A percentile compares a stretch with the other conserved stretches of the same genome.
These are phyloP conservation scores for Blastomyces gilchristii DNA, from an alignment of 2,329 filamentous ascomycete genomes.

Conservation along the genomic window DNA sequence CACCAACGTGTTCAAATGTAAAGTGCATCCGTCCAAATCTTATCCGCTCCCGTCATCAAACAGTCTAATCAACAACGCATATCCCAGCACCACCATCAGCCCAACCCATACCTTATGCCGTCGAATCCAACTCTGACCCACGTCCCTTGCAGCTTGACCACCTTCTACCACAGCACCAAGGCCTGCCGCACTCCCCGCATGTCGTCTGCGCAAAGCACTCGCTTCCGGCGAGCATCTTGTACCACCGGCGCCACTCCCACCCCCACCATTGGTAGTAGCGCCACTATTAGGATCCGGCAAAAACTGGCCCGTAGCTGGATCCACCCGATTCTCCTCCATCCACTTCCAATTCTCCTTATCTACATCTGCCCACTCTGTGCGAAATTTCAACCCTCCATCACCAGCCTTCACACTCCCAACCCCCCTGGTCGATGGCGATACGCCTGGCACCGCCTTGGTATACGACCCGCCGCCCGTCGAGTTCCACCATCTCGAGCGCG, in stretches of 20 bases:
- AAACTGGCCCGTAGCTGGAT: conserved; percentile 61
- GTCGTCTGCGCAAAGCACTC: conserved; percentile 56
- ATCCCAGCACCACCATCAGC: conserved; percentile 62
- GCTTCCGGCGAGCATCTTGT: conserved; percentile 50
- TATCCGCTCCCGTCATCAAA: conserved; percentile 38
- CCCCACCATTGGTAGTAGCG: conserved; percentile 14
- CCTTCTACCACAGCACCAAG: conserved; percentile 64
- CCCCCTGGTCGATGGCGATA: conserved; percentile 52
- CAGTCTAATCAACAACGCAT: conserved; percentile 70
- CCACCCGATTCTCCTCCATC: conserved; percentile 76
- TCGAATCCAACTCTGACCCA: conserved; percentile 70
- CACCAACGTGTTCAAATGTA: background rate
- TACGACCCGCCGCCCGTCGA: conserved; percentile 78
- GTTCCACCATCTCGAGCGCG: conserved; percentile 88
- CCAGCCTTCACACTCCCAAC: conserved; percentile 75
- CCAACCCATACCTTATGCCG: conserved; percentile 68
- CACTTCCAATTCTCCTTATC: conserved; percentile 85
- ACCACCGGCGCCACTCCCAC: background rate
- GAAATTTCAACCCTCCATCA: conserved; percentile 85
- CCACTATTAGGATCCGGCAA: conserved; percentile 45
- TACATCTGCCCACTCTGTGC: conserved; percentile 77
- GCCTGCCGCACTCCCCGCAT: conserved; percentile 43
- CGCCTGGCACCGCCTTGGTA: conserved; percentile 37
- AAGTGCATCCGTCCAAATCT: background rate
- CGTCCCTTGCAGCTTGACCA: conserved; percentile 61